These are phyloP conservation scores for Microdochium trichocladiopsis DNA, from an alignment of 2,329 filamentous ascomycete genomes.

Conservation along the genomic window DNA sequence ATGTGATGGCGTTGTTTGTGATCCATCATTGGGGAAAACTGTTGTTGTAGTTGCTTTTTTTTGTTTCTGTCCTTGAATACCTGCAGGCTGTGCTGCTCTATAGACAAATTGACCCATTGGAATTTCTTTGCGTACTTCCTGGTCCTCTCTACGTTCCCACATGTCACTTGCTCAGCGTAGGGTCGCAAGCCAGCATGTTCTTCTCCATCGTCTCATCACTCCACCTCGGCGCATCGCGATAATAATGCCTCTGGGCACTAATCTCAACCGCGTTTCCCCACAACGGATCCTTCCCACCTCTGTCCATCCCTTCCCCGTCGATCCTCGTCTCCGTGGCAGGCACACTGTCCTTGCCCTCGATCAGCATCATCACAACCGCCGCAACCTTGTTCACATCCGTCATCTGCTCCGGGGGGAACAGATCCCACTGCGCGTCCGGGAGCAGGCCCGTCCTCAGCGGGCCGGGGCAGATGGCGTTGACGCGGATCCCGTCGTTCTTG, in stretches of 20 bases:
- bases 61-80: too few relatives aligned
- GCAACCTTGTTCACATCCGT: slow-evolving; percentile 20
- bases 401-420: slow-evolving; percentile 20
- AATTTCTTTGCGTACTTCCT: too few relatives aligned
- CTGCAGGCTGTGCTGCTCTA: too few relatives aligned
- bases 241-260: neutral
- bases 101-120: too few relatives aligned
- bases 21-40: too few relatives aligned
- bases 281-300: neutral
- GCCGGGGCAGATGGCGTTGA: slow-evolving; percentile 23
- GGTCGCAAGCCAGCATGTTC: neutral
- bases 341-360: slow-evolving; percentile 7
- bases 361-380: slow-evolving; percentile 16
- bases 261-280: slow-evolving; percentile 1
- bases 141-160: too few relatives aligned
- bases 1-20: too few relatives aligned
- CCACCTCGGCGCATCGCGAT: neutral
- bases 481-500: slow-evolving; percentile 18
- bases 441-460: slow-evolving; percentile 22
- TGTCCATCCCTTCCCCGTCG: neutral
- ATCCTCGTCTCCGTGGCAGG: neutral
- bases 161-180: neutral
- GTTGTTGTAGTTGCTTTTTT: too few relatives aligned
- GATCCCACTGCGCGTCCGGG: slow-evolving; percentile 15
- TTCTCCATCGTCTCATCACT: neutral